Percentiles rank a stretch among this genome's conserved stretches.
Conservation (phyloP, 1,139 yeast genomes). For the Suhomyces maxii region DNA sequence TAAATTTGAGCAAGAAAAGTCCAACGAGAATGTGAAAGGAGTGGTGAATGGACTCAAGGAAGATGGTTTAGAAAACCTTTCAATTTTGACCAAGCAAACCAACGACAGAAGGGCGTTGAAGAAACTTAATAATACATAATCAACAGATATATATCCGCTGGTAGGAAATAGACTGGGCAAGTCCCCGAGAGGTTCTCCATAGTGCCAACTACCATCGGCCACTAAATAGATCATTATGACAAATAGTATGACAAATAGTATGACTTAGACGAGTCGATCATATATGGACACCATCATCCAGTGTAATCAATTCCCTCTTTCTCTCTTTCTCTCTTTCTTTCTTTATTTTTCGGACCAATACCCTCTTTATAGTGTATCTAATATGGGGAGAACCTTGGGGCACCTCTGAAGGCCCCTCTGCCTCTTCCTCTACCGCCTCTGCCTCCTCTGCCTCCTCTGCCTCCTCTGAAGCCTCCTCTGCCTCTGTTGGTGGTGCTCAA, state of each 20-base stretch:
- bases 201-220: too few species aligned
- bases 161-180: too few species aligned
- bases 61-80: conserved; percentile 20
- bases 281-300: too few species aligned
- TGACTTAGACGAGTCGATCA: too few species aligned
- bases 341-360: too few species aligned
- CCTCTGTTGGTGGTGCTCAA: conserved; percentile 48
- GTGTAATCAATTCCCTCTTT: too few species aligned
- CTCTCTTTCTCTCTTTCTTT: too few species aligned
- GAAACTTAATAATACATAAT: not conserved
- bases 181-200: too few species aligned
- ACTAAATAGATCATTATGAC: too few species aligned
- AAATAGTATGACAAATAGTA: too few species aligned
- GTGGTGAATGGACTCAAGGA: conserved; percentile 47
- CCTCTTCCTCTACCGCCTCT: conserved; percentile 23
- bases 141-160: too few species aligned
- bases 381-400: conserved; percentile 21
- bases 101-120: conserved; percentile 5
- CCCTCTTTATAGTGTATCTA: not conserved
- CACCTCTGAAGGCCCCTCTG: conserved; percentile 15
- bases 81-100: conserved; percentile 12
- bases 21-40: conserved; percentile 49
- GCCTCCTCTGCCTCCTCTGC: conserved; percentile 25
- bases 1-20: conserved; percentile 60
- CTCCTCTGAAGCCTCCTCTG: conserved; percentile 39